phyloP scores from a whole-genome alignment of 345 rosid species.

The Camelina hispida region DNA sequence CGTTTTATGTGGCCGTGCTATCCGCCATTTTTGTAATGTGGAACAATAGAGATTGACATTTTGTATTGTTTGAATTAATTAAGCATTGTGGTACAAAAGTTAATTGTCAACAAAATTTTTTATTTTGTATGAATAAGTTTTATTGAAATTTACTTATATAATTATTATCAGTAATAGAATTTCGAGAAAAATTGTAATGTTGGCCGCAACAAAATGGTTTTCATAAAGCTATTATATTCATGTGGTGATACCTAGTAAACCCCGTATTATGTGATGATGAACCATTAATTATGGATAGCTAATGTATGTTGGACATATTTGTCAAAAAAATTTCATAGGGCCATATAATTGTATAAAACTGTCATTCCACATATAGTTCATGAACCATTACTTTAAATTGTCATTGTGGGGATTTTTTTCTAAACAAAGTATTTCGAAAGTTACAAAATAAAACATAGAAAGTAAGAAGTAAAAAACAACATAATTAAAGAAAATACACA shows the following conservation, averaged over 20 bases:
- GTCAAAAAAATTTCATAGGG: too few species aligned
- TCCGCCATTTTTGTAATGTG: background rate
- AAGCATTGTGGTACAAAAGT: background rate
- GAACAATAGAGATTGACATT: background rate
- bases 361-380: background rate
- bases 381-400: constrained; percentile 1
- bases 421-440: background rate
- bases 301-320: too few species aligned
- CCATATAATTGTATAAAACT: background rate
- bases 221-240: background rate
- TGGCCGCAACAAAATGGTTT: background rate
- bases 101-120: too few species aligned
- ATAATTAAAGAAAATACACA: background rate
- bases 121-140: too few species aligned
- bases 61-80: background rate
- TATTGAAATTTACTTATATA: too few species aligned
- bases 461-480: background rate
- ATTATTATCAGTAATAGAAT: background rate
- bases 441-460: background rate
- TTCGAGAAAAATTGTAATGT: background rate
- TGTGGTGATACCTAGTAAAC: background rate
- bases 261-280: background rate
- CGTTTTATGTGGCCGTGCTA: background rate
- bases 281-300: background rate
- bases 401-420: background rate